phyloP scores from a whole-genome alignment of 106 monocot genomes.

The Allium fistulosum region DNA sequence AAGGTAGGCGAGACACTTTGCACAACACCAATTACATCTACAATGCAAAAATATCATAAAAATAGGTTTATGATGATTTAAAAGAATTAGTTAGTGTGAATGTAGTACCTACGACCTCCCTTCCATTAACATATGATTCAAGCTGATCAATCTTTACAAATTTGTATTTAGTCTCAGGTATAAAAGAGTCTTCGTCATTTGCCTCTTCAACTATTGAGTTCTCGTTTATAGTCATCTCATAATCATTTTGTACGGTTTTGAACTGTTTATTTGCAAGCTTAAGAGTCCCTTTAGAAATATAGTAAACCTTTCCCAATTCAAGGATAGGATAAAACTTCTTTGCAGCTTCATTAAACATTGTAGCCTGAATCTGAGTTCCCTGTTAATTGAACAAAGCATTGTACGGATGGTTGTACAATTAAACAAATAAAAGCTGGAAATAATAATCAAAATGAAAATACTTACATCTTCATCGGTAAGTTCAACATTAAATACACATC shows the following conservation, averaged over 20 bases:
- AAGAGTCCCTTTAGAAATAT: slow-evolving; percentile 76
- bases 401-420: background rate
- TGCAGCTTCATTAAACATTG: slow-evolving; percentile 97
- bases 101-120: slow-evolving; percentile 71
- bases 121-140: slow-evolving; percentile 75
- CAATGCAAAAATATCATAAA: background rate
- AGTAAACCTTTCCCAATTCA: slow-evolving; percentile 89
- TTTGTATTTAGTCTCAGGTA: slow-evolving; percentile 71
- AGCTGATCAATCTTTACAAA: slow-evolving; percentile 85
- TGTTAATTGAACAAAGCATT: slow-evolving; percentile 3
- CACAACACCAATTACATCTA: slow-evolving; percentile 82
- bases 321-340: slow-evolving; percentile 77
- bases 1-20: slow-evolving; percentile 73
- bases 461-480: slow-evolving; percentile 95
- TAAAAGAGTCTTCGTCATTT: slow-evolving; percentile 41
- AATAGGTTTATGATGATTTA: no score
- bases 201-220: slow-evolving; percentile 89
- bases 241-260: slow-evolving; percentile 91
- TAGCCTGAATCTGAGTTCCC: slow-evolving; percentile 92
- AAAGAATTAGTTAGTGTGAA: background rate
- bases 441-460: background rate
- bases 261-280: slow-evolving; percentile 88
- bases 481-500: slow-evolving; percentile 85
- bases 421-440: background rate
- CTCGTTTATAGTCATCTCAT: slow-evolving; percentile 94